These are phyloP conservation scores for Triadica sebifera DNA, from an alignment of 345 rosid genomes.

Conservation along the genomic window DNA sequence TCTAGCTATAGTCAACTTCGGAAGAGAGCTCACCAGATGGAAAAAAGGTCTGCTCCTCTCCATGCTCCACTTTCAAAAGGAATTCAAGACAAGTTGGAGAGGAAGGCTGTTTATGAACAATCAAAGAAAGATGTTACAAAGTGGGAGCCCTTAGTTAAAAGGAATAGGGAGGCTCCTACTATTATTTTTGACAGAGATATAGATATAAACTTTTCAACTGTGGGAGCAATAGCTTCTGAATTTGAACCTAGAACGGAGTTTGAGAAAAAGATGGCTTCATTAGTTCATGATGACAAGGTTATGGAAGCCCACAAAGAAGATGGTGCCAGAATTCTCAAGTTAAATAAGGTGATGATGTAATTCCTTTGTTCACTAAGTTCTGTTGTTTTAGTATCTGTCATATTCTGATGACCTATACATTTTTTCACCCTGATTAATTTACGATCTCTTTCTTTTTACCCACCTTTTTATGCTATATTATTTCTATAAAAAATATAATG, in stretches of 20 bases:
- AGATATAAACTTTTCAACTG: slow-evolving; percentile 71
- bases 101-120: slow-evolving; percentile 55
- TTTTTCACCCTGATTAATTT: neutral
- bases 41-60: slow-evolving; percentile 49
- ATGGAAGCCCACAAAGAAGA: slow-evolving; percentile 76
- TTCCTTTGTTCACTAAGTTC: slow-evolving; percentile 7
- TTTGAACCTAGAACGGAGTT: slow-evolving; percentile 90
- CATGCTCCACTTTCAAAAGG: slow-evolving; percentile 80
- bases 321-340: slow-evolving; percentile 80
- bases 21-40: slow-evolving; percentile 48
- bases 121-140: slow-evolving; percentile 62
- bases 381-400: neutral
- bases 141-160: slow-evolving; percentile 79
- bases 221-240: slow-evolving; percentile 89
- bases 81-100: slow-evolving; percentile 68
- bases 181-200: slow-evolving; percentile 68
- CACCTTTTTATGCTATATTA: neutral
- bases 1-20: slow-evolving; percentile 55
- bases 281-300: slow-evolving; percentile 57
- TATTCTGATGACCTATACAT: neutral
- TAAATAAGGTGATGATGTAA: slow-evolving; percentile 55
- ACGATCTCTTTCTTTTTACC: slow-evolving; percentile 23
- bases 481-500: neutral
- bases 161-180: slow-evolving; percentile 84
- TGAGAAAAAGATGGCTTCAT: slow-evolving; percentile 86